phyloP scores from a whole-genome alignment of 805 yeast genomes.

The Pichia paraexigua region DNA sequence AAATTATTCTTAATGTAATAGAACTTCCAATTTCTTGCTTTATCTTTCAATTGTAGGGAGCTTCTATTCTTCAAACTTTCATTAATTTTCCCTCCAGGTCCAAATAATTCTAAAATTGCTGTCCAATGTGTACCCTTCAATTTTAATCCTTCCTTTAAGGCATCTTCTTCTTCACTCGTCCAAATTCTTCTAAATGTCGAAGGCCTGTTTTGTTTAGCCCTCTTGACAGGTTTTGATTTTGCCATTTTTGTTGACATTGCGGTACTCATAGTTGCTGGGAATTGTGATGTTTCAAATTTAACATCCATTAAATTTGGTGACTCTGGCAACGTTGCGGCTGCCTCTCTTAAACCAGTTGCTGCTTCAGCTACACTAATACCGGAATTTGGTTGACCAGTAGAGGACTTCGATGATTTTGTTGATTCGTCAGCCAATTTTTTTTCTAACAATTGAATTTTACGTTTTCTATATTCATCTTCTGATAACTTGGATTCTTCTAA shows the following conservation, averaged over 20 bases:
- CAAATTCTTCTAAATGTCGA: constrained; percentile 56
- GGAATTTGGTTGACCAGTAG: background rate
- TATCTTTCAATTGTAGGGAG: constrained; percentile 90
- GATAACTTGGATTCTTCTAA: background rate
- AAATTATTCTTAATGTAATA: constrained; percentile 67
- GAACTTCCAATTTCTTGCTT: constrained; percentile 94
- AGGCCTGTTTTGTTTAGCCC: constrained; percentile 21
- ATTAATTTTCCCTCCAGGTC: constrained; percentile 83
- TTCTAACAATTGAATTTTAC: background rate
- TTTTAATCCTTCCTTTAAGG: constrained; percentile 72
- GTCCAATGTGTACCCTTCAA: constrained; percentile 92
- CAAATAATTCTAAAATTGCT: constrained; percentile 79
- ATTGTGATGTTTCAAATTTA: background rate
- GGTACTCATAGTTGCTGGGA: background rate
- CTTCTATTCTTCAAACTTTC: constrained; percentile 82
- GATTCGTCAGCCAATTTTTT: background rate
- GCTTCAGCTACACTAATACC: background rate
- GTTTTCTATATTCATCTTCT: background rate
- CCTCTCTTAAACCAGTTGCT: background rate
- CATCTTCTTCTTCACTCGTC: constrained; percentile 84
- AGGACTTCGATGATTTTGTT: background rate
- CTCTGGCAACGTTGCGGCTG: background rate
- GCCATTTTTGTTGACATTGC: background rate
- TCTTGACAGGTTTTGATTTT: constrained; percentile 7
- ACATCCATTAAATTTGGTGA: background rate